Evolutionary conservation across 2,329 filamentous ascomycete species (phyloP), one percentile per base, ranked within the genome.

Genomic region (Phaeosphaeriaceae sp.): DNA sequence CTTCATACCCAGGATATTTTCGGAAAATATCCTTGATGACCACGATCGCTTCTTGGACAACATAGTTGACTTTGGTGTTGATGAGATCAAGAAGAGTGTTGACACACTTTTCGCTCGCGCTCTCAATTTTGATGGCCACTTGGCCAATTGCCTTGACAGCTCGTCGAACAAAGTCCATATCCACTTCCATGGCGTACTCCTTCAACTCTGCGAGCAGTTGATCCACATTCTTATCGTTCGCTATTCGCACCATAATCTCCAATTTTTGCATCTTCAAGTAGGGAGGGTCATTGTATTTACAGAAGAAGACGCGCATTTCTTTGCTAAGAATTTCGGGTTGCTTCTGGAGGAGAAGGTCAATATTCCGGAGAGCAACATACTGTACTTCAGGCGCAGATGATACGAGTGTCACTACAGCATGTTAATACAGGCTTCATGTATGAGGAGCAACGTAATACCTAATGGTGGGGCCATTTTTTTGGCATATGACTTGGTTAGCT

Each of bases 201-300:
- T 96, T 97, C 68, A 99, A 74, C 73, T 99, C 94, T 9, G 92
- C 89, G 13, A 99, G 80, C 20, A 99, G 81, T 70, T 97, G 94
- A 68, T 99, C 94, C 52, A 93, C 93, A 70, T 97, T 99, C 70
- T 88, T 89, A 63, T 97, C 92, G 76, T 97, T 97, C 53, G 93
- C 91, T 86, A 99, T 97, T 74, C 94, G 87, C 39, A 99, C 93
- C 94, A 99, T 97, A 56, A 97, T 97, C 72, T 99, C 94, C 41
- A 99, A 84, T 72, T 99, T 99, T 71, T 96, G 89, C 52, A 99
- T 86, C 75, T 99, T 99, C 66, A 99, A 87, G 72, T 99, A 99
- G 17, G 92, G 92, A 1, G 94, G 93, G 64, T 99, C 94, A 71
- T 97, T 97, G 79, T 99, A 99, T 77, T 99, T 99, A 87, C 94